Evolutionary conservation across 1,284 basidiomycete genomes (phyloP).

Genomic region (Blastosporella zonata): DNA sequence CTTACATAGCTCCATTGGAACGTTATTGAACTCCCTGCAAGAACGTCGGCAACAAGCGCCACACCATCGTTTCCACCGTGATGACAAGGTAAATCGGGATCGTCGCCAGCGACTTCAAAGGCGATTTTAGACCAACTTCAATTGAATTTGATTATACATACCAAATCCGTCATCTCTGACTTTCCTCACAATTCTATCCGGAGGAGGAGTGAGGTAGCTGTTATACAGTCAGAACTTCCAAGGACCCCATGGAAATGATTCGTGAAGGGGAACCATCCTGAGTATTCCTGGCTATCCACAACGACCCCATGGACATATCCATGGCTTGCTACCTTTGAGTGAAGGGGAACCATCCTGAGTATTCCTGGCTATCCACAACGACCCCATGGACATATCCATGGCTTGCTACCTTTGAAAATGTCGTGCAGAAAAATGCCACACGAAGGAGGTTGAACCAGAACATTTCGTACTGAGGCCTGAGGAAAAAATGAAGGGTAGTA

Average conservation of each 20-base stretch:
- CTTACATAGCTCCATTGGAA: conserved; percentile 38
- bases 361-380: conserved; percentile 27
- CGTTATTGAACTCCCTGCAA: conserved; percentile 32
- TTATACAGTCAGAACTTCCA: conserved; percentile 1
- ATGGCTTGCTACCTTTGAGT: conserved; percentile 34
- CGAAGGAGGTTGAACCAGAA: conserved; percentile 4
- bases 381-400: conserved; percentile 36
- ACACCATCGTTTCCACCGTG: conserved; percentile 33
- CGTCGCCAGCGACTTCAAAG: conserved; percentile 24
- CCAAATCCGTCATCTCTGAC: conserved; percentile 33
- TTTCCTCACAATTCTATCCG: conserved; percentile 31
- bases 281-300: conserved; percentile 28
- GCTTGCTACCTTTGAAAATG: conserved; percentile 20
- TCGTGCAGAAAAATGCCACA: conserved; percentile 2
- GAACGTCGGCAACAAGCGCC: conserved; percentile 27
- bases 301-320: conserved; percentile 33
- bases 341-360: conserved; percentile 38
- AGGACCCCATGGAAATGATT: conserved; percentile 1
- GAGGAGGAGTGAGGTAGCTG: conserved; percentile 27
- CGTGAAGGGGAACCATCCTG: conserved; percentile 29
- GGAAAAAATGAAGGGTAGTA: not conserved
- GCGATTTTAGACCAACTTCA: too few species aligned
- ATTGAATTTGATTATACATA: conserved; percentile 13
- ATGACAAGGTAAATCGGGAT: conserved; percentile 34
- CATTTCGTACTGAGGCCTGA: not conserved